phyloP scores from a whole-genome alignment of 139 green algal species.

The Nannochloris sp. region DNA sequence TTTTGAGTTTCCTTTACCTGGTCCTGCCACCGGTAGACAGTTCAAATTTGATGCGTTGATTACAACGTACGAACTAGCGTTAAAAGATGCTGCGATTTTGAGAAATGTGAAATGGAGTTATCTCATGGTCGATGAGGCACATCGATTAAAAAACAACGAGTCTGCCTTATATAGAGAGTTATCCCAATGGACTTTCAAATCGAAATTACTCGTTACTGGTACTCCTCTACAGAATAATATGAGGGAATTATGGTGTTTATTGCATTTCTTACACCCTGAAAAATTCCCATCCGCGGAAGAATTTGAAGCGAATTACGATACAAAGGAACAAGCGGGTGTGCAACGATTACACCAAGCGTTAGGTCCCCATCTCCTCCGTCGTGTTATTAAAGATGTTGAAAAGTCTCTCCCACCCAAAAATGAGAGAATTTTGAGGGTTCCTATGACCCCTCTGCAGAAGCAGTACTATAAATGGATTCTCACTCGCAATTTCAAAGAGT shows the following conservation, averaged over 20 bases:
- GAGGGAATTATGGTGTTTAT: constrained; percentile 84
- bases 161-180: constrained; percentile 65
- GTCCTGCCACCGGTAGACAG: too few species aligned
- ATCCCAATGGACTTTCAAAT: constrained; percentile 22
- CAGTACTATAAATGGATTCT: constrained; percentile 98
- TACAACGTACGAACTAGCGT: constrained; percentile 47
- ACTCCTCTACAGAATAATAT: constrained; percentile 66
- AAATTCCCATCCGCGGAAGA: constrained; percentile 68
- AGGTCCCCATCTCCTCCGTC: constrained; percentile 67
- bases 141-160: constrained; percentile 61
- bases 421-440: constrained; percentile 70
- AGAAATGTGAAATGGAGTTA: constrained; percentile 34
- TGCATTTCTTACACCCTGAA: constrained; percentile 89
- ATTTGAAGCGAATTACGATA: constrained; percentile 61
- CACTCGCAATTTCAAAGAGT: constrained; percentile 83
- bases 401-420: constrained; percentile 46
- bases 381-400: constrained; percentile 56
- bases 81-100: constrained; percentile 25
- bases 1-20: not conserved
- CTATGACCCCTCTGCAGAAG: constrained; percentile 88
- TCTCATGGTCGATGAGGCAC: constrained; percentile 60
- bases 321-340: constrained; percentile 9
- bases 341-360: constrained; percentile 76
- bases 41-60: constrained; percentile 45
- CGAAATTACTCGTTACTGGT: constrained; percentile 67